Base-by-base conservation (phyloP, 805 yeast genomes). In the Sugiyamaella lignohabitans region DNA sequence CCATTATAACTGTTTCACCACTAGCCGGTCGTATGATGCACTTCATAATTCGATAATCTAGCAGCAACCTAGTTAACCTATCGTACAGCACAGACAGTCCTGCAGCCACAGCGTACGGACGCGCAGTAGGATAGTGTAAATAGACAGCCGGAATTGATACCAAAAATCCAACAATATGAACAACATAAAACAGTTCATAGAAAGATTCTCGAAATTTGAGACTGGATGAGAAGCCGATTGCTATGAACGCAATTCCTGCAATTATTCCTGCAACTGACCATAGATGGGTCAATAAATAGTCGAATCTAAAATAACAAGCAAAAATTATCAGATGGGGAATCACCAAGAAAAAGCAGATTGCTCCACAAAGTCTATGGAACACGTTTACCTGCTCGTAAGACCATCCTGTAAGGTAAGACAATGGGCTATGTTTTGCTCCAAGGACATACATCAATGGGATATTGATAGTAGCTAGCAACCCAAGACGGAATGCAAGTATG, bases 321-420 rank as follows among this genome's bases (percentile, higher is more conserved):
- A 57, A 57, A 5, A 53, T 37, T 4, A 38, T 44, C 1, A 56
- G 22, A 40, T 57, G 60, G 18, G 41, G 18, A 16, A 51, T 16
- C 2, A 46, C 37, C 4, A 55, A 32, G 18, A 42, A 18, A 8
- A 57, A 50, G 29, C 53, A 45, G 10, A 51, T 22, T 2, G 38
- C 40, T 11, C 73, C 75, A 18, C 61, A 62, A 40, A 58, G 67
- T 48, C 72, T 71, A 53, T 72, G 76, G 43, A 65, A 55, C 29
- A 61, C 62, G 49, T 71, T 72, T 46, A 72, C 58, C 51, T 70
- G 71, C 51, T 72, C 76, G 53, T 72, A 72, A 20, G 71, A 62
- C 48, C 71, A 63, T 1, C 76, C 76, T 0, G 74, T 69, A 16
- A 57, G 42, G 23, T 35, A 45, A 5, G 51, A 43, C 3, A 57